Evolutionary conservation across 1,139 yeast species (phyloP), one percentile per base, ranked within the genome.

Genomic region (Barnettozyma hawaiiensis): DNA sequence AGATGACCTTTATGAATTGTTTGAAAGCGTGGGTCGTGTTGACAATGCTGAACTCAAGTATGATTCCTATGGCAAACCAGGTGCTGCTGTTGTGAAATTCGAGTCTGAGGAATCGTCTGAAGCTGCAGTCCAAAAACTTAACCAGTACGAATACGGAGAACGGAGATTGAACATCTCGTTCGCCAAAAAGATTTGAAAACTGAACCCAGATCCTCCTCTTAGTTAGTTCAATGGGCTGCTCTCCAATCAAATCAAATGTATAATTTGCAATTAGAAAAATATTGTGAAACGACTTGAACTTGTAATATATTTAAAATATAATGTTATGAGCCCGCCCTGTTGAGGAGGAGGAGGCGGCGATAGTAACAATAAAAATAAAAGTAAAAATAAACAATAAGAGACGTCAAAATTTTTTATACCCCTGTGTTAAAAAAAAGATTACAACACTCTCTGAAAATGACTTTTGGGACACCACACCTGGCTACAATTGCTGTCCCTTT

Each of bases 141-240:
- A 85, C 60, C 79, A 78, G 44, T 89, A 90, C 64, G 79, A 75
- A 52, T 90, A 90, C 58, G 97, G 97, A 54, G 89, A 85, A 37
- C 79, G 95, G 56, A 77, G 75, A 49, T 66, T 89, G 55, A 68
- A 63, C 37, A 75, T 89, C 37, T 68, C 87, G 2, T 89, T 72
- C 63, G 95, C 83, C 26, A 44, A 31, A 26, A 50, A 44, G 41
- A 40, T 41, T 28, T 47, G 19, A 14, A 19, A 7, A 19, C n/a
- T 18, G 18, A n/a, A 31, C 27, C 8, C 23, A 31, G n/a, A n/a
- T n/a, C n/a, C n/a, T n/a, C n/a, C n/a, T n/a, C n/a, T n/a, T n/a
- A n/a, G n/a, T n/a, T n/a, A n/a, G n/a, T n/a, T n/a, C n/a, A n/a
- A n/a, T n/a, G n/a, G n/a, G n/a, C n/a, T n/a, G n/a, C n/a, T n/a